A percentile compares a stretch with the other conserved stretches of the same genome.
Evolutionary conservation across 257 asterid genomes (phyloP).

Genomic region (Capsicum chinense): DNA sequence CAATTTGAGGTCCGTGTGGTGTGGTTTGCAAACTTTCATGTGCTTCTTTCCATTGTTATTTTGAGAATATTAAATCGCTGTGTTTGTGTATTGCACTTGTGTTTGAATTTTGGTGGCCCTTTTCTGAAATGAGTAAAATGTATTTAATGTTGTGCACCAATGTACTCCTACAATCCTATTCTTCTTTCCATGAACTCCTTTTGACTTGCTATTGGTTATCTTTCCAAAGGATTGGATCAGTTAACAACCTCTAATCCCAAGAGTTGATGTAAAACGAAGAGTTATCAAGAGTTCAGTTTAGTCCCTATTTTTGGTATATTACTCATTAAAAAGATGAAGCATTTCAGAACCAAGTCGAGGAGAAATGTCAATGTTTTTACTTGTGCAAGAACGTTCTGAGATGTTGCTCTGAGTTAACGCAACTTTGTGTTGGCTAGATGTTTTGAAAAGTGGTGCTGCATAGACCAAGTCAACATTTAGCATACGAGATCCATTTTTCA

Average conservation of each 20-base stretch:
- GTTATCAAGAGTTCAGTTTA: neutral
- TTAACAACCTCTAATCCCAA: neutral
- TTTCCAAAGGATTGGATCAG: constrained; percentile 13
- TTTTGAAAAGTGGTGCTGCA: neutral
- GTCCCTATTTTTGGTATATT: neutral
- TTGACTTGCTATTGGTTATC: neutral
- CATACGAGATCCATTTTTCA: neutral
- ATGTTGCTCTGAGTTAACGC: neutral
- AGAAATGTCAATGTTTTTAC: too few relatives aligned
- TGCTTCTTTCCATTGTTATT: neutral
- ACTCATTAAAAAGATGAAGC: neutral
- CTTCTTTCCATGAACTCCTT: neutral
- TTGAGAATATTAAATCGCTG: neutral
- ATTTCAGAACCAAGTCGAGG: neutral
- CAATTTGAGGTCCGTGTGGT: constrained; percentile 19
- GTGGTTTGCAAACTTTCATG: neutral
- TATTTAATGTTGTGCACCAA: neutral
- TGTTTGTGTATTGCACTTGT: neutral
- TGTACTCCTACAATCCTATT: neutral
- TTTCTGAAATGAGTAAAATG: neutral
- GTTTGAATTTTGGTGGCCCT: constrained; percentile 24
- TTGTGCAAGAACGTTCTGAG: too few relatives aligned
- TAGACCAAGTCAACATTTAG: neutral
- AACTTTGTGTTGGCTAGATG: neutral
- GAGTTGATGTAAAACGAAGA: neutral